Evolutionary conservation across 2,329 filamentous ascomycete genomes (phyloP), one percentile per base, ranked within the genome.

Genomic region (Ceratocystiopsis brevicomis): DNA sequence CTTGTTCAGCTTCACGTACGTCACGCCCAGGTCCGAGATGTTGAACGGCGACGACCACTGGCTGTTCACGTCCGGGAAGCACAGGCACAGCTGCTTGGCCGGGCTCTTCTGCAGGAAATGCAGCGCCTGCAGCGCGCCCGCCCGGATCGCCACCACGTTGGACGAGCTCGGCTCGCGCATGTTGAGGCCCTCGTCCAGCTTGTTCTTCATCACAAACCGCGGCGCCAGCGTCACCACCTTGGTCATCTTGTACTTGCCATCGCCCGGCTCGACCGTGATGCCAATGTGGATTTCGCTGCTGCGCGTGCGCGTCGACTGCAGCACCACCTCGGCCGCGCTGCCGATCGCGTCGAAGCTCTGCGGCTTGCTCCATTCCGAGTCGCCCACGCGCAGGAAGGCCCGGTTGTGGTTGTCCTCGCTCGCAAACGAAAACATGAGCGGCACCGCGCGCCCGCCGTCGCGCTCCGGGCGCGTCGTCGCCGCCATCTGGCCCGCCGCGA

Each of bases 1-100:
- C 60, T 87, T 93, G 17, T 88, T 83, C 46, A 98, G 73, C 63
- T 98, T 98, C 59, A 98, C 74, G 57, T 98, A 85, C 0, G 85
- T 80, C 14, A 81, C 92, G 17, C 90, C 90, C 38, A 96, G 71
- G 54, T 96, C 90, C 0, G 87, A 87, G 54, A 98, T 95, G 56
- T 93, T 94, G 67, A 98, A 95, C 0, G 90, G 87, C 13, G 90
- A 90, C 0, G 88, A 93, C 90, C 90, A 98, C 52, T 90, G 85
- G 55, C 94, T 95, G 61, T 93, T 92, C 39, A 95, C 75, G 0
- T 88, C 90, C 0, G 87, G 83, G 58, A 92, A 94, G 59, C 87
- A 93, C 9, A 98, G 66, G 49, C 85, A 93, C 6, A 98, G 65
- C 57, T 98, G 90, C 56, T 96, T 95, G 38, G 81, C 75, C 1